These are phyloP conservation scores for Filobasidium wieringae DNA, from an alignment of 768 basidiomycete species.

Conservation along the genomic window DNA sequence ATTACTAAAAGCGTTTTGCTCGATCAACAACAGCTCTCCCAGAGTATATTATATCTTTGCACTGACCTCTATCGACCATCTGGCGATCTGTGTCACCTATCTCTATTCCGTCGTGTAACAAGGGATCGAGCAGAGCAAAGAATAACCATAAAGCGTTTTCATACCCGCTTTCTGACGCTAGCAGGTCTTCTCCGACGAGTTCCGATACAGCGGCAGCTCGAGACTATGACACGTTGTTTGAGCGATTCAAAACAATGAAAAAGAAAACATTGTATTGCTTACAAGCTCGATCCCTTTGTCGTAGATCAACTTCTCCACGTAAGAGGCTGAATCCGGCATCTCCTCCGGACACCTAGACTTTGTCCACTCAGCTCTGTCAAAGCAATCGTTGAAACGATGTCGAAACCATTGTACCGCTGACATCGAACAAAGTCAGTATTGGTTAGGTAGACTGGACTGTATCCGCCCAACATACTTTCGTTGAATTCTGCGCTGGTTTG, in stretches of 20 bases:
- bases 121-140: conserved; percentile 78
- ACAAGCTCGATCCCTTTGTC: conserved; percentile 81
- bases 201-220: conserved; percentile 86
- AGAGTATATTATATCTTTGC: neutral
- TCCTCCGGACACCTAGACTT: conserved; percentile 45
- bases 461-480: conserved; percentile 47
- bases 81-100: conserved; percentile 39
- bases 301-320: conserved; percentile 82
- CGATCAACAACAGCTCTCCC: no score
- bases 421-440: conserved; percentile 9
- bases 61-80: conserved; percentile 41
- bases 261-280: conserved; percentile 33
- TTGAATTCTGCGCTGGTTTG: conserved; percentile 42
- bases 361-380: conserved; percentile 65
- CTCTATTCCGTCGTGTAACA: conserved; percentile 31
- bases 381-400: conserved; percentile 84
- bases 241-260: neutral
- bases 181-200: conserved; percentile 59
- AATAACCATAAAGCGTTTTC: conserved; percentile 91
- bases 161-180: conserved; percentile 85
- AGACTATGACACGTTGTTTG: conserved; percentile 49
- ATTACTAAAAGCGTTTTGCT: conserved; percentile 17
- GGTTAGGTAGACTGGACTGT: neutral
- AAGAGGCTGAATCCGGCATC: conserved; percentile 68
- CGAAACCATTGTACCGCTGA: conserved; percentile 72